Base-by-base conservation (phyloP, 2,329 filamentous ascomycete genomes). In the Alternaria solani region DNA sequence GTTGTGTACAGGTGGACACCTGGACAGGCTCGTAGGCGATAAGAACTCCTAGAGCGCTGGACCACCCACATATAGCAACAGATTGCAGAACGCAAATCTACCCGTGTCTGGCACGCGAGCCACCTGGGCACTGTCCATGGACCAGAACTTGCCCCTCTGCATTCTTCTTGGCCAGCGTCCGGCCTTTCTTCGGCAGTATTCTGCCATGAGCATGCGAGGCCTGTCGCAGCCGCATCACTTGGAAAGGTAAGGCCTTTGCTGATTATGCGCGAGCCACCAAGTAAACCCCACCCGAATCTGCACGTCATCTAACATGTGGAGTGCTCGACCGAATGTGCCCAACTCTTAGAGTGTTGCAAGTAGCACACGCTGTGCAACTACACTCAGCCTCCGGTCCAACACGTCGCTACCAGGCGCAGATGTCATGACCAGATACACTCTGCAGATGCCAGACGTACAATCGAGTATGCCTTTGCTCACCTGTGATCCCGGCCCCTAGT, bases 211-310 rank as follows among this genome's bases (percentile, higher is more conserved):
- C 54, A 7, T 57, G 54, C 32, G 30, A 57, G 25, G 54, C 54
- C n/a, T 57, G 54, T 51, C 54, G 30, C 46, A 46, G 46, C n/a
- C 46, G 54, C 54, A 57, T 57, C 28, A 57, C 54, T 8, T 42
- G 11, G 9, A 11, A 11, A 51, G 46, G 54, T 51, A 57, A 32
- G 30, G 7, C 18, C 18, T 28, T 14, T 14, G 51, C 25, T n/a
- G 51, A 20, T 39, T 12, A 23, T 47, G 38, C 25, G 28, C 38
- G 36, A 42, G 25, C 49, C 25, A 30, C 28, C 28, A 11, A 2
- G 11, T 30, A 12, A 16, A 36, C 32, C 3, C 0, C 25, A 55
- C 42, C 8, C 23, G 28, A 7, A 14, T 16, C 0, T 39, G 39
- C 18, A 41, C 25, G 0, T 14, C 20, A 32, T 25, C 48, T 53